These are phyloP conservation scores for Emericellopsis atlantica DNA, from an alignment of 2,329 filamentous ascomycete genomes.

Conservation along the genomic window DNA sequence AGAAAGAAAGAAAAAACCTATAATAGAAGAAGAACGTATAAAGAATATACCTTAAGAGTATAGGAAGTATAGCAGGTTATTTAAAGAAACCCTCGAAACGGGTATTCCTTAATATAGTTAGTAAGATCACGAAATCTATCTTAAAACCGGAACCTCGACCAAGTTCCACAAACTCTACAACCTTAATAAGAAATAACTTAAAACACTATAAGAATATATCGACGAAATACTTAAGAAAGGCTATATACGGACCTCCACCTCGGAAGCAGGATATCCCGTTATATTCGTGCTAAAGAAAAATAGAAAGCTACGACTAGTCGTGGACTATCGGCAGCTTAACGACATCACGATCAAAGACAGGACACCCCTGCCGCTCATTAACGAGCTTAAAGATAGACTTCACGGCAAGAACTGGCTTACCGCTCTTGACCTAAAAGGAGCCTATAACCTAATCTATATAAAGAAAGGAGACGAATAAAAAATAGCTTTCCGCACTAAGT, in stretches of 20 bases:
- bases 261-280: neutral
- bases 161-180: too few relatives aligned
- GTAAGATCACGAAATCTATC: neutral
- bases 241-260: neutral
- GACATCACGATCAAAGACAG: constrained; percentile 12
- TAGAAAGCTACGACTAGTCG: constrained; percentile 1
- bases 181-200: too few relatives aligned
- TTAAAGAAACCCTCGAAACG: neutral
- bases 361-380: constrained; percentile 8
- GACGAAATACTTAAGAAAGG: too few relatives aligned
- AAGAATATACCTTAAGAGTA: constrained; percentile 1
- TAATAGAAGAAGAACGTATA: neutral
- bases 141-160: too few relatives aligned
- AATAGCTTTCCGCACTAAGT: constrained; percentile 17
- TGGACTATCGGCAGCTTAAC: constrained; percentile 14
- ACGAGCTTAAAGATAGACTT: constrained; percentile 8
- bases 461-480: constrained; percentile 15
- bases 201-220: too few relatives aligned
- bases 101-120: neutral
- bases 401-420: constrained; percentile 1
- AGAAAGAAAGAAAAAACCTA: neutral
- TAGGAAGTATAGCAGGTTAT: constrained; percentile 1
- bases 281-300: constrained; percentile 1
- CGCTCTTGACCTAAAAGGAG: neutral
- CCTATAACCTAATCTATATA: constrained; percentile 1